A percentile compares a stretch with the other conserved stretches of the same genome.
Evolutionary conservation across 2,329 filamentous ascomycete species (phyloP).

Genomic region (Albifimbria verrucaria): DNA sequence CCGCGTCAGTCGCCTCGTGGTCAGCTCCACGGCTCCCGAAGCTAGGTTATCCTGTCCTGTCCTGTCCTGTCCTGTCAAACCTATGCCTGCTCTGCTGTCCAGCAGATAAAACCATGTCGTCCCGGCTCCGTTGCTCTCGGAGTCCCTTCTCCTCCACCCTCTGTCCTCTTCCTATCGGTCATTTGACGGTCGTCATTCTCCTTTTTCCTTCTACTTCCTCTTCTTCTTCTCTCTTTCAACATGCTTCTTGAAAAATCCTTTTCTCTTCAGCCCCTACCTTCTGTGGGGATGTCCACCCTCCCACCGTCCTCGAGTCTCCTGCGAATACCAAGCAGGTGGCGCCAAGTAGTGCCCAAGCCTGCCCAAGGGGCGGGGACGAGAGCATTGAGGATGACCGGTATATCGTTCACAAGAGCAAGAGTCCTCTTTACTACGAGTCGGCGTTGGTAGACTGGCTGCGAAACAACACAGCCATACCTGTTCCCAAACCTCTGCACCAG

Average conservation of each 20-base stretch:
- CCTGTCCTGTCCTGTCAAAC: background rate
- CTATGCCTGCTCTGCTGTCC: background rate
- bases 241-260: conserved; percentile 2
- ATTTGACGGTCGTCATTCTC: background rate
- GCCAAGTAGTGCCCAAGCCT: no score
- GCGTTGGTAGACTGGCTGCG: conserved; percentile 4
- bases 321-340: background rate
- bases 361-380: background rate
- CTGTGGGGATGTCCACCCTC: background rate
- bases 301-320: background rate
- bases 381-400: background rate
- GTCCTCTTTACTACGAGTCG: conserved; percentile 2
- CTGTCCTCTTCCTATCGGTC: background rate
- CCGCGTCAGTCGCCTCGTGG: background rate
- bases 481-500: background rate
- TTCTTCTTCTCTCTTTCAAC: background rate
- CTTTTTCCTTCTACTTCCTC: background rate
- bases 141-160: background rate
- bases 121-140: background rate
- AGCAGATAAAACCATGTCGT: background rate
- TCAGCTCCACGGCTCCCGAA: background rate
- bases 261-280: background rate
- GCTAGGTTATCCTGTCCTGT: background rate
- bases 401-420: background rate
- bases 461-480: conserved; percentile 6